Base-by-base conservation (phyloP, 169 alveolate species). In the Babesia gibsoni region DNA sequence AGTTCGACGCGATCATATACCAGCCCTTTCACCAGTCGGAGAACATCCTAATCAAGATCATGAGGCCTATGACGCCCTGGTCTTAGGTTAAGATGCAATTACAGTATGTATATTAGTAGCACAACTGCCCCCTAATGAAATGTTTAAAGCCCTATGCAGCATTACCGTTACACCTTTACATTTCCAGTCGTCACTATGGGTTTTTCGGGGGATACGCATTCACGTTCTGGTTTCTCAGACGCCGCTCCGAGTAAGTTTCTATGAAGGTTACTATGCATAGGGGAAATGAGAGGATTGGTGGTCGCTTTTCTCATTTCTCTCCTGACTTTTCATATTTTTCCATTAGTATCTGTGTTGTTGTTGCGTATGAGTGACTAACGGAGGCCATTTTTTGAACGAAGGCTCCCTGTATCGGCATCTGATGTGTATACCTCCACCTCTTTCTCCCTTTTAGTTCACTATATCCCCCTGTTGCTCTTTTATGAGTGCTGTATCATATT, bases 1-100 rank as follows among this genome's bases (percentile, higher is more conserved):
- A 67, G 59, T 77, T 77, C 58, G 86, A 77, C 58, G 86, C 86
- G 27, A 77, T 77, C 72, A 48, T 77, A 22, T 77, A 77, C 68
- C 86, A 77, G 53, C 83, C 86, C 32, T 57, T 56, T 30, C 69
- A 77, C 61, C 86, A 73, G 20, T 25, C 73, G 2, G 86, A 77
- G 39, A 67, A 66, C 61, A 37, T 77, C 23, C n/a, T 77, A 29
- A 43, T 77, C 25, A 77, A 67, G 56, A 66, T 77, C 36, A 57
- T 68, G 36, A 59, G 82, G 12, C 86, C 86, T 2, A 29, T 77
- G 36, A 77, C 86, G 23, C 86, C 86, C 1, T 77, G 86, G 86
- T 61, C 72, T 22, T 61, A 29, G 39, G 8, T 10, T 39, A n/a
- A n/a, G n/a, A n/a, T n/a, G n/a, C n/a, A n/a, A n/a, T n/a, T n/a